Conservation (phyloP, 1,139 yeast genomes). For the Saccharomyces hybrid region DNA sequence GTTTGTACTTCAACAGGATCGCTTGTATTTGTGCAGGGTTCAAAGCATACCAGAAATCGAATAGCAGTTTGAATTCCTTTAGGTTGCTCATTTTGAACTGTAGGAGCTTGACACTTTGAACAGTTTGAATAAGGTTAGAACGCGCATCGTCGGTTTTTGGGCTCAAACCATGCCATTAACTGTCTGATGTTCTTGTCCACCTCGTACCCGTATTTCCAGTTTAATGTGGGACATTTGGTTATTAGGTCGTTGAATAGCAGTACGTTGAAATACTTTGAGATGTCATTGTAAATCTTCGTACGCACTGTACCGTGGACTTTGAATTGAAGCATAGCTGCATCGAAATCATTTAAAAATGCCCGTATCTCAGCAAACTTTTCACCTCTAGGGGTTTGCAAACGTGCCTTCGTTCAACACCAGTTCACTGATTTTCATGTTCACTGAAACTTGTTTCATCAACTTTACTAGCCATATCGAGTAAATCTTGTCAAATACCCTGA, state of each 20-base stretch:
- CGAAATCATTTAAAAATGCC: neutral
- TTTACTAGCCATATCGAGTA: neutral
- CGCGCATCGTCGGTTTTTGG: slow-evolving; percentile 51
- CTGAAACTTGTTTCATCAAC: neutral
- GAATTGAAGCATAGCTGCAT: neutral
- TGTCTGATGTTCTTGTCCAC: neutral
- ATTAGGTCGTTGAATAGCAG: neutral
- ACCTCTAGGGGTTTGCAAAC: neutral
- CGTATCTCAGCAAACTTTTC: neutral
- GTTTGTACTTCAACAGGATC: slow-evolving; percentile 75
- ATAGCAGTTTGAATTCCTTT: slow-evolving; percentile 83
- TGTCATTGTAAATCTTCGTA: neutral
- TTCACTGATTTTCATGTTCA: neutral
- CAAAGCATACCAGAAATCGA: slow-evolving; percentile 89
- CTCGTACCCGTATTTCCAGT: neutral
- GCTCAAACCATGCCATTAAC: neutral
- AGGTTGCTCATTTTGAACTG: slow-evolving; percentile 83
- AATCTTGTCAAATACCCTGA: neutral
- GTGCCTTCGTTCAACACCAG: neutral
- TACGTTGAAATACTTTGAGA: neutral
- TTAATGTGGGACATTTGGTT: neutral
- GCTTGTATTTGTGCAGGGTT: slow-evolving; percentile 90
- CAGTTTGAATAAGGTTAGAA: slow-evolving; percentile 69
- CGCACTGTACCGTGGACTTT: neutral
- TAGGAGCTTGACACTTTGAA: slow-evolving; percentile 85